phyloP scores from a whole-genome alignment of 2,329 filamentous ascomycete species.

The Microcera coccophila region DNA sequence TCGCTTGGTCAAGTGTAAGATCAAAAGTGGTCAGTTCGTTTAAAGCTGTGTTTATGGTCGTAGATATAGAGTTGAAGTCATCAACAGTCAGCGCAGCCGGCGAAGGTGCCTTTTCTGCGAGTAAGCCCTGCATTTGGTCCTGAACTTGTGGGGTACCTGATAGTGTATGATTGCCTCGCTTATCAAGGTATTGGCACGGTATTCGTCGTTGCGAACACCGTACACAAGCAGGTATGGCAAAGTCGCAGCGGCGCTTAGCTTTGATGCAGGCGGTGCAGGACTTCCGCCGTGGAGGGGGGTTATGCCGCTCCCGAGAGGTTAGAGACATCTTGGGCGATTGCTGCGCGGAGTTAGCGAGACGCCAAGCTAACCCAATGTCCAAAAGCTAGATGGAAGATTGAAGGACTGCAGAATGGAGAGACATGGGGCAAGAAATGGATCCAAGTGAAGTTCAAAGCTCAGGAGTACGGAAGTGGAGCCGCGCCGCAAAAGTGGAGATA shows the following conservation, averaged over 20 bases:
- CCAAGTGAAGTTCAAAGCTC: constrained; percentile 1
- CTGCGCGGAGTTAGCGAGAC: not conserved
- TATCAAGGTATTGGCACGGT: constrained; percentile 44
- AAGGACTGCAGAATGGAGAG: no score
- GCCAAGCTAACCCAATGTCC: not conserved
- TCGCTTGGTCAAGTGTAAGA: constrained; percentile 12
- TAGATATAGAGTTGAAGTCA: constrained; percentile 16
- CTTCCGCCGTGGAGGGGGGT: constrained; percentile 49
- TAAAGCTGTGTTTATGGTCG: constrained; percentile 14
- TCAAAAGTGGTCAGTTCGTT: constrained; percentile 10
- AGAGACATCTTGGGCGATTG: constrained; percentile 24
- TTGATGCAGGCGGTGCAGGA: constrained; percentile 55
- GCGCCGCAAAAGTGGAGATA: constrained; percentile 17
- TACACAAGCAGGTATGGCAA: constrained; percentile 47
- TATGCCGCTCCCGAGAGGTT: constrained; percentile 35
- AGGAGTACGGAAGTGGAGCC: constrained; percentile 3
- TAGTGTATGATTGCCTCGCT: no score
- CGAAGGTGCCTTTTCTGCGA: constrained; percentile 7
- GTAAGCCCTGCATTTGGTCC: constrained; percentile 9
- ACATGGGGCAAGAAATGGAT: not conserved
- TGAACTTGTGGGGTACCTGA: no score
- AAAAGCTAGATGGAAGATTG: no score
- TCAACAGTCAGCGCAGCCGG: constrained; percentile 1
- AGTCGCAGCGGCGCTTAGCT: constrained; percentile 55
- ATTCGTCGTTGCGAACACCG: constrained; percentile 49